Conservation (phyloP, 441 rosid genomes). For the California macrophylla region DNA sequence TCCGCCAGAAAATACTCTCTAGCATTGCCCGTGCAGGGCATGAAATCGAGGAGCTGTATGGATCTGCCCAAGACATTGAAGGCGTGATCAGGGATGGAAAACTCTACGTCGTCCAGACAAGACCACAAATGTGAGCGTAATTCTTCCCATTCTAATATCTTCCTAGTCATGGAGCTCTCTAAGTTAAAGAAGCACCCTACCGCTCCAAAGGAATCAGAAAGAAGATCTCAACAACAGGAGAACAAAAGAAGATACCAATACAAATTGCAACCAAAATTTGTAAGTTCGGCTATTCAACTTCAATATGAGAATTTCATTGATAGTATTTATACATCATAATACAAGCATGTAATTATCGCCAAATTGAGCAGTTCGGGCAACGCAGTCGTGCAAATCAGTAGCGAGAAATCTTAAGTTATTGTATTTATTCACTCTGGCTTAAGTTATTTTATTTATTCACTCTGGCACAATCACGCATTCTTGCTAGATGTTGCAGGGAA, state of each 20-base stretch:
- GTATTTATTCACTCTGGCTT: neutral
- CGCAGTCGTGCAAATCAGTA: too few relatives aligned
- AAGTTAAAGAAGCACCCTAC: neutral
- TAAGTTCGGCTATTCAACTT: neutral
- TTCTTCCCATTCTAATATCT: conserved; percentile 1
- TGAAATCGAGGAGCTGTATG: conserved; percentile 74
- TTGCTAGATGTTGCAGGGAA: neutral
- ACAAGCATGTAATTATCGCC: neutral
- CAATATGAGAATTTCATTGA: neutral
- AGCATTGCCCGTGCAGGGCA: conserved; percentile 69
- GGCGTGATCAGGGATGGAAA: conserved; percentile 83
- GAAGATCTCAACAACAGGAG: neutral
- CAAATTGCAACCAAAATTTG: neutral
- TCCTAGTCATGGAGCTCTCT: neutral
- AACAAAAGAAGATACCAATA: neutral
- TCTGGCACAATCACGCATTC: neutral
- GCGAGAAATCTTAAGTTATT: too few relatives aligned
- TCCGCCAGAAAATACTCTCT: conserved; percentile 55
- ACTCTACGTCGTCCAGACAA: conserved; percentile 81
- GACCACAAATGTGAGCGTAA: conserved; percentile 74
- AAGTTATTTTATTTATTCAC: neutral
- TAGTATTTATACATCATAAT: neutral
- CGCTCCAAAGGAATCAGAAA: neutral
- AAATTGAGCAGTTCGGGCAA: neutral
- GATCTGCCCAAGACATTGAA: conserved; percentile 89